These are phyloP conservation scores for Chlorella vulgaris DNA, from an alignment of 139 green algal species.

Conservation along the genomic window DNA sequence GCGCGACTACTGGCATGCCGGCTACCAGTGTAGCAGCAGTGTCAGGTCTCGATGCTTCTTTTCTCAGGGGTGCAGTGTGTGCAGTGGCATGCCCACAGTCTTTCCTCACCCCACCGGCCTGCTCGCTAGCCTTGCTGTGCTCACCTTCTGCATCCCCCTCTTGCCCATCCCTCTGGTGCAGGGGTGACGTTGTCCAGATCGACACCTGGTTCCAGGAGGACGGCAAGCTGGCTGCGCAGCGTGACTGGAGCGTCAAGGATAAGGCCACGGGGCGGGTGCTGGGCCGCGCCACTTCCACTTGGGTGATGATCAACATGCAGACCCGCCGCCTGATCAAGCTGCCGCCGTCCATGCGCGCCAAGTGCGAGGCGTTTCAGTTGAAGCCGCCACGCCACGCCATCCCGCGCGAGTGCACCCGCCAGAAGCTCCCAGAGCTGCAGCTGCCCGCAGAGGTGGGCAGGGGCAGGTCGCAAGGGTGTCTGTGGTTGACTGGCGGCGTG, in stretches of 20 bases:
- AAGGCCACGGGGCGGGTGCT: constrained; percentile 59
- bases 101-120: too few species aligned
- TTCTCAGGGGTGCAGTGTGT: background rate
- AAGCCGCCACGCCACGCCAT: constrained; percentile 34
- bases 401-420: constrained; percentile 4
- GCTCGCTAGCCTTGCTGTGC: too few species aligned
- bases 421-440: constrained; percentile 53
- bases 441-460: constrained; percentile 32
- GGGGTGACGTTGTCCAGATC: constrained; percentile 74
- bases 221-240: constrained; percentile 74
- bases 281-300: constrained; percentile 85
- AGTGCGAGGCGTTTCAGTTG: constrained; percentile 59
- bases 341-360: constrained; percentile 66
- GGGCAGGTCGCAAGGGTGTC: too few species aligned
- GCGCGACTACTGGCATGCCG: background rate
- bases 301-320: constrained; percentile 91
- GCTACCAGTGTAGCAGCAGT: background rate
- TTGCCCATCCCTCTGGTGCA: constrained; percentile 29
- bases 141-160: too few species aligned
- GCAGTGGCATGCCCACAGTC: background rate
- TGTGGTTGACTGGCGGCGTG: background rate
- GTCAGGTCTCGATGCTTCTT: background rate
- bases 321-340: constrained; percentile 79
- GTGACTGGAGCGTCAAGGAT: constrained; percentile 84
- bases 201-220: constrained; percentile 93